Evolutionary conservation across 2,329 filamentous ascomycete species (phyloP), one percentile per base, ranked within the genome.

Genomic region (Mycosphaerella sp.): DNA sequence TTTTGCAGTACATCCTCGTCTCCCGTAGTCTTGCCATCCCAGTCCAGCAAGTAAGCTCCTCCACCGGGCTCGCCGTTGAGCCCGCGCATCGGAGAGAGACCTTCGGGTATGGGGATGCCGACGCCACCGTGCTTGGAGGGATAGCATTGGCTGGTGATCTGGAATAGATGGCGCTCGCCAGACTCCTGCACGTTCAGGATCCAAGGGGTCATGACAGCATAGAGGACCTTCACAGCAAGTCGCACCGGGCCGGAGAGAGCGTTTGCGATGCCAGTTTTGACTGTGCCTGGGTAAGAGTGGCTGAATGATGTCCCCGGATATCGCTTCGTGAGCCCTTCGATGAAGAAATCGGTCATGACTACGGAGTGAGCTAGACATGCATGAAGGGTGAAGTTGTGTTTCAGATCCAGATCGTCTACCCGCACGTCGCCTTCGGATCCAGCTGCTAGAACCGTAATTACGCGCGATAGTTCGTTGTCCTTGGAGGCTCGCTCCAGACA

Each of bases 371-470:
- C 64, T 10, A 69, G 63, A 21, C 65, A 68, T 25, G 62, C 59
- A 47, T 68, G 65, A 3, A 72, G n/a, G 51, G 61, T 58, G 68
- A 63, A 54, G 61, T 69, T 60, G 69, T 67, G 48, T 66, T 66
- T 44, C 62, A 72, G 43, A 64, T 74, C 71, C 18, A 77, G 69
- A 54, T 80, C 74, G 35, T 73, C 62, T 0, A 70, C 52, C 52
- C 72, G 66, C n/a, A 82, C 65, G 2, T 66, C 52, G 3, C 74
- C 74, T 67, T 83, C 80, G 12, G 71, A 70, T n/a, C 76, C 74
- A 4, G 70, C 77, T 0, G 73, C 75, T 0, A 79, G 66, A n/a
- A 82, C 73, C n/a, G 68, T 75, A 18, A 82, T 71, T 7, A 81
- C 76, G 7, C 80, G 76, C 0, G 75, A 72, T 18, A 81, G 70